Evolutionary conservation across 2,329 filamentous ascomycete species (phyloP), one percentile per base, ranked within the genome.

Genomic region (Talaromyces sp.): DNA sequence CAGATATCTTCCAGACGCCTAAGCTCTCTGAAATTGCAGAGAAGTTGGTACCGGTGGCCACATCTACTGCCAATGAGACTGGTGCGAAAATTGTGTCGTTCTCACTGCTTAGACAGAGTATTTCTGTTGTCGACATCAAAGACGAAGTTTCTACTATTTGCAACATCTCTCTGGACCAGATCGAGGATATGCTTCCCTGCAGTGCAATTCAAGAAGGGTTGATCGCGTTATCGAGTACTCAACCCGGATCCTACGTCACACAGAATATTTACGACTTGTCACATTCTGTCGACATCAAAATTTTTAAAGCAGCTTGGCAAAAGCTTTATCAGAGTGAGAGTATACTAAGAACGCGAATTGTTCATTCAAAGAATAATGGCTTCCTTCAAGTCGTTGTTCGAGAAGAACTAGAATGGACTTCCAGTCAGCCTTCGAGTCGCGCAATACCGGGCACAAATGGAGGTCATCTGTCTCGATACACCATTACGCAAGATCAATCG

Each of bases 131-230:
- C 2, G 22, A 62, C 1, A 15, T 67, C 17, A 63, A 68, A 11
- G 43, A 69, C 1, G 69, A 72, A 51, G 63, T 70, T 10, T 67
- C 70, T 25, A 7, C 3, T 2, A 62, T 69, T 15, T 74, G 73
- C 43, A 40, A 65, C 27, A 53, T 74, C 27, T 47, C 47, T 13
- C 19, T n/a, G 68, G 65, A 67, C 3, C 64, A 68, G 2, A 71
- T 80, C 4, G 74, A 79, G 60, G 78, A 81, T 66, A 72, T 75
- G 5, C 78, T 80, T 58, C 79, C 79, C 3, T 77, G 74, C 19
- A 81, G 76, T n/a, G 71, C 79, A 1, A 71, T 81, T 2, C 80
- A 82, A 68, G 78, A 80, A 69, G 79, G 77, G 1, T 71, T 81
- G 2, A 61, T 80, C 47, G 76, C 78, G 0, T 70, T 80, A 17